Conservation (phyloP, 1,284 basidiomycete species). For the Ganoderma resinaceum region DNA sequence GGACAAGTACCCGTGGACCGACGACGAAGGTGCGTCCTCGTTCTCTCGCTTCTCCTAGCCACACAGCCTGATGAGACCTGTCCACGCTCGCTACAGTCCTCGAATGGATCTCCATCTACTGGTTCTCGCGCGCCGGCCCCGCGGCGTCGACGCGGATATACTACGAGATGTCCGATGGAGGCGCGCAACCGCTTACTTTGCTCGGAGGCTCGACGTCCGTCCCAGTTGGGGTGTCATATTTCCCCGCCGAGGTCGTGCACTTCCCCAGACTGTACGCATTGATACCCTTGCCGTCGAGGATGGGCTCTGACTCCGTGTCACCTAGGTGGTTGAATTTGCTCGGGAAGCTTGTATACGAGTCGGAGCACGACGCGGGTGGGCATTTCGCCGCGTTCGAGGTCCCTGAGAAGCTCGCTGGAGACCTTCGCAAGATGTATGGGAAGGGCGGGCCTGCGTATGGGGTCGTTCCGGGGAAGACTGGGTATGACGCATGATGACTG, state of each 20-base stretch:
- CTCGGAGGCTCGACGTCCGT: conserved; percentile 38
- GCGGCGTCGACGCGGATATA: conserved; percentile 60
- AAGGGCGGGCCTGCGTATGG: conserved; percentile 24
- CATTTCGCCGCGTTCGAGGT: conserved; percentile 42
- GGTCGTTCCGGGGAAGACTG: neutral
- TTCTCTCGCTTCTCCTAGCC: neutral
- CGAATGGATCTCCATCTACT: conserved; percentile 11
- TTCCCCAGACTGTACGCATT: conserved; percentile 35
- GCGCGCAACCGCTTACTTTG: conserved; percentile 10
- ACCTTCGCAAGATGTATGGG: conserved; percentile 41
- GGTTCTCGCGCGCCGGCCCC: conserved; percentile 47
- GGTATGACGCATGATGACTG: neutral
- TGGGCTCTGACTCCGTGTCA: conserved; percentile 35
- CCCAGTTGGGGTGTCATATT: conserved; percentile 43
- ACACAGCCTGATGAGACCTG: neutral
- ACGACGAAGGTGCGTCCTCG: conserved; percentile 6
- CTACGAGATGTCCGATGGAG: conserved; percentile 43
- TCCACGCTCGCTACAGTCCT: conserved; percentile 26
- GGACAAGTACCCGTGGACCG: conserved; percentile 46
- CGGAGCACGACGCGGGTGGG: conserved; percentile 38
- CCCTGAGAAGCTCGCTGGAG: conserved; percentile 37
- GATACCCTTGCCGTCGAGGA: conserved; percentile 38
- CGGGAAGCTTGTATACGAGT: conserved; percentile 35
- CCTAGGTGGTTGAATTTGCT: conserved; percentile 32
- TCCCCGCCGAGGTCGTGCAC: conserved; percentile 38